A percentile compares a stretch with the other conserved stretches of the same genome.
phyloP scores from a whole-genome alignment of 2,329 filamentous ascomycete genomes.

The Ophiostoma sp. region DNA sequence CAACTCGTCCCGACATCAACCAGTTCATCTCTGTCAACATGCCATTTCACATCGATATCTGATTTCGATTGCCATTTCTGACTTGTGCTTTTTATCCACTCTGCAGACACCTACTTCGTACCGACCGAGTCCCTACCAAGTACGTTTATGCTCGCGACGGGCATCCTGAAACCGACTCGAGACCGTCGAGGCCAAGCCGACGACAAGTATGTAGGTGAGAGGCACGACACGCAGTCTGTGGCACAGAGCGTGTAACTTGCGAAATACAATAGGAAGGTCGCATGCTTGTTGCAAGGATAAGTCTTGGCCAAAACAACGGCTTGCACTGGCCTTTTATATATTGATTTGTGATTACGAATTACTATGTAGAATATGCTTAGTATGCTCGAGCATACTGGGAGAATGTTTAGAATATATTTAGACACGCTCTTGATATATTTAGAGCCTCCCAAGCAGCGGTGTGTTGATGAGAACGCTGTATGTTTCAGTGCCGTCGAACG shows the following conservation, averaged over 20 bases:
- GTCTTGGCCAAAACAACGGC: background rate
- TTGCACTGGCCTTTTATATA: background rate
- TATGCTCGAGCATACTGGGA: too few relatives aligned
- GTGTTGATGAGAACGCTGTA: background rate
- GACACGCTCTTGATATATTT: background rate
- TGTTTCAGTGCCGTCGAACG: background rate
- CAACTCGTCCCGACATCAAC: background rate
- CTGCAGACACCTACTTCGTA: background rate
- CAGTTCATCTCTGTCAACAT: background rate
- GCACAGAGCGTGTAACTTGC: background rate
- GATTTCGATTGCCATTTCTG: background rate
- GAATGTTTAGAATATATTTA: background rate
- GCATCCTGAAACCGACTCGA: slow-evolving; percentile 10
- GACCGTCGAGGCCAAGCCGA: slow-evolving; percentile 8
- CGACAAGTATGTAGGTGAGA: too few relatives aligned
- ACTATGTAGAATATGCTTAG: too few relatives aligned
- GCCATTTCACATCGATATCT: background rate
- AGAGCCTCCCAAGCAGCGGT: background rate
- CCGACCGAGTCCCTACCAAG: background rate
- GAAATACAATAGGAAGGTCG: background rate
- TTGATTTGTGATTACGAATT: background rate
- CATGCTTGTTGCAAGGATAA: background rate
- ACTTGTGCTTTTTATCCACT: background rate
- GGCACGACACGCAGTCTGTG: too few relatives aligned
- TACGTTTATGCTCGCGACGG: background rate